Evolutionary conservation across 257 asterid genomes (phyloP).

Genomic region (Plantago ovata): DNA sequence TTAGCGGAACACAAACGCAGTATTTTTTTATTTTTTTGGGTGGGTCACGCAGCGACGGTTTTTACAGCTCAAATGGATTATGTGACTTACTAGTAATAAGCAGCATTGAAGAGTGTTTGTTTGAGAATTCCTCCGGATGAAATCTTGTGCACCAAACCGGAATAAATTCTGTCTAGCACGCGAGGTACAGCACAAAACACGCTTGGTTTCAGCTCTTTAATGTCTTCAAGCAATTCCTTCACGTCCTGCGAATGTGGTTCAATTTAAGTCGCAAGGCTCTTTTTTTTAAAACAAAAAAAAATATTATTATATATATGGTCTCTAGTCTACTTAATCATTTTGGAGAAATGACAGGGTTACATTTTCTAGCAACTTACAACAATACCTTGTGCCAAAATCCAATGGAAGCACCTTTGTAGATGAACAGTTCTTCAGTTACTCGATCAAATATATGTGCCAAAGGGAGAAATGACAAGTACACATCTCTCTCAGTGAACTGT

Average conservation of each 20-base stretch:
- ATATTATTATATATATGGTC: no score
- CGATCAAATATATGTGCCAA: slow-evolving; percentile 87
- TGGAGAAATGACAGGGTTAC: no score
- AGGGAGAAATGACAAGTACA: slow-evolving; percentile 76
- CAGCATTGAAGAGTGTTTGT: slow-evolving; percentile 53
- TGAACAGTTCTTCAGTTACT: slow-evolving; percentile 64
- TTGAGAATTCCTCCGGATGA: slow-evolving; percentile 55
- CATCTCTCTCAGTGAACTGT: slow-evolving; percentile 64
- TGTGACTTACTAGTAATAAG: slow-evolving; percentile 64
- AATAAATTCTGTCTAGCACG: slow-evolving; percentile 71
- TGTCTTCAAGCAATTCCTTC: slow-evolving; percentile 60
- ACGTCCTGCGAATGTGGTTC: slow-evolving; percentile 58
- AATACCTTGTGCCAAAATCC: slow-evolving; percentile 85
- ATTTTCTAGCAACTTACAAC: not conserved
- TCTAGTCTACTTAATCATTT: no score
- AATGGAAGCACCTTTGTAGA: slow-evolving; percentile 68
- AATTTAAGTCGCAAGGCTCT: no score
- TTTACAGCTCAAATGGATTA: no score
- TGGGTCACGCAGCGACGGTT: no score
- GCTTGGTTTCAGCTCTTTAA: slow-evolving; percentile 73
- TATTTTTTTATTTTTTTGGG: no score
- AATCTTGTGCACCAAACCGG: slow-evolving; percentile 70
- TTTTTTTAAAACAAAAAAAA: no score
- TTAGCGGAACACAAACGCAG: no score
- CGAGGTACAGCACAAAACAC: slow-evolving; percentile 73